phyloP scores from a whole-genome alignment of 768 basidiomycete species.

The Boletus barrowsii region DNA sequence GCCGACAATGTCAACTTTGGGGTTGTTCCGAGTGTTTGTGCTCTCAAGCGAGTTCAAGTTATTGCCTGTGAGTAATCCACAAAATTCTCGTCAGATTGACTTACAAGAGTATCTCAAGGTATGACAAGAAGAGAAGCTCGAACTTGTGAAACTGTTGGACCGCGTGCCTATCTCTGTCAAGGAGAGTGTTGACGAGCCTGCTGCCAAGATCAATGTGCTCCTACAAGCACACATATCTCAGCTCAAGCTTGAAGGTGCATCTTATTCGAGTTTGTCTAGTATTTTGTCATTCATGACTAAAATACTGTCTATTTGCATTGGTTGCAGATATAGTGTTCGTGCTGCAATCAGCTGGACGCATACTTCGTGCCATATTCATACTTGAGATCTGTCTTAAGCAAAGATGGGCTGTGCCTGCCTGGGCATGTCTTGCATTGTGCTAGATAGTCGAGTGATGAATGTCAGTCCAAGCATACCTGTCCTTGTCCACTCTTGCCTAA shows the following conservation, averaged over 20 bases:
- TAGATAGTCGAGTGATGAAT: slow-evolving; percentile 94
- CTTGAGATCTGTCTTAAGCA: slow-evolving; percentile 43
- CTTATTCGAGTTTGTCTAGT: slow-evolving; percentile 21
- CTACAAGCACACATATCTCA: slow-evolving; percentile 1
- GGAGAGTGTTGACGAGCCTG: slow-evolving; percentile 93
- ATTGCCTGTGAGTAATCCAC: slow-evolving; percentile 17
- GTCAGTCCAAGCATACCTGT: slow-evolving; percentile 37
- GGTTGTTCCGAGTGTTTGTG: slow-evolving; percentile 17
- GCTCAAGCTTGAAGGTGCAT: slow-evolving; percentile 3
- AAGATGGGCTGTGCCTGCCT: slow-evolving; percentile 95
- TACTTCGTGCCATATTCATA: not conserved
- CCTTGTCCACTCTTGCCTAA: not conserved
- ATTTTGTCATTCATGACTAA: not conserved
- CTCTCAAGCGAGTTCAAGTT: slow-evolving; percentile 5
- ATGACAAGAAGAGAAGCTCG: slow-evolving; percentile 50
- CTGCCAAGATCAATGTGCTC: slow-evolving; percentile 91
- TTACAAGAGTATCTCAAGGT: not conserved
- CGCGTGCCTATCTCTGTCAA: slow-evolving; percentile 75
- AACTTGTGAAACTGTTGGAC: slow-evolving; percentile 2
- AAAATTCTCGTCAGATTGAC: not conserved
- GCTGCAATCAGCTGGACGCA: slow-evolving; percentile 68
- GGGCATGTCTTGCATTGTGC: slow-evolving; percentile 87
- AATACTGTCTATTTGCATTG: not conserved
- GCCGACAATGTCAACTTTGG: too few relatives aligned
- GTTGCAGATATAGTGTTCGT: slow-evolving; percentile 82